phyloP scores from a whole-genome alignment of 2,329 filamentous ascomycete species.

The Cladobotryum protrusum region DNA sequence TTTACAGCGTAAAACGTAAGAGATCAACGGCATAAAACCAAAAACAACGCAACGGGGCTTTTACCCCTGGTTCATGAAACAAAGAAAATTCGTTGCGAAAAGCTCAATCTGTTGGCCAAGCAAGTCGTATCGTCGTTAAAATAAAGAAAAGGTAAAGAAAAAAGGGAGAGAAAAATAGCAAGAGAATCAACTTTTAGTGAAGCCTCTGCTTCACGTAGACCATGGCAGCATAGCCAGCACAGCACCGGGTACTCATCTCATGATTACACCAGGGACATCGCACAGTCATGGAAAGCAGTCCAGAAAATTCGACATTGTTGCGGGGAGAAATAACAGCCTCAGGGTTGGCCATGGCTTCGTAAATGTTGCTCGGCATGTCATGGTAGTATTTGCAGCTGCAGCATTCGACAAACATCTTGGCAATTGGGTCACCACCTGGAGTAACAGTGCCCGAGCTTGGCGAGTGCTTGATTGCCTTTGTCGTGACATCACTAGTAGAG shows the following conservation, averaged over 20 bases:
- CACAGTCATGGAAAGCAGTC: conserved; percentile 54
- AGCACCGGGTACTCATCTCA: conserved; percentile 63
- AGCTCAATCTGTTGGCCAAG: neutral
- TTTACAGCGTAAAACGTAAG: neutral
- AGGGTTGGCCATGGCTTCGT: conserved; percentile 58
- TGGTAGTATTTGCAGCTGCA: conserved; percentile 59
- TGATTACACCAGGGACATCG: conserved; percentile 68
- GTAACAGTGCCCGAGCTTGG: conserved; percentile 7
- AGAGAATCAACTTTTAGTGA: conserved; percentile 31
- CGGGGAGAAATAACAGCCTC: conserved; percentile 46
- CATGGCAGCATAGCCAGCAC: conserved; percentile 60
- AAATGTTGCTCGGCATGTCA: conserved; percentile 58
- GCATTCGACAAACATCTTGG: conserved; percentile 61
- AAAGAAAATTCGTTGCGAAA: neutral
- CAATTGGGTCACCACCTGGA: conserved; percentile 37
- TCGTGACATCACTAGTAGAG: neutral
- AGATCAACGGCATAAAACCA: no score
- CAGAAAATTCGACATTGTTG: conserved; percentile 45
- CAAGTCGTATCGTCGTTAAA: neutral
- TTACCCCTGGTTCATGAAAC: neutral
- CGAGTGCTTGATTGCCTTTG: conserved; percentile 4
- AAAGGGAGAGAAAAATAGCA: neutral
- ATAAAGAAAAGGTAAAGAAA: neutral
- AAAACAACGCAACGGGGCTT: neutral
- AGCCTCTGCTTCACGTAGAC: conserved; percentile 60